Evolutionary conservation across 2,329 filamentous ascomycete genomes (phyloP).

Genomic region (Exophiala bonariae): DNA sequence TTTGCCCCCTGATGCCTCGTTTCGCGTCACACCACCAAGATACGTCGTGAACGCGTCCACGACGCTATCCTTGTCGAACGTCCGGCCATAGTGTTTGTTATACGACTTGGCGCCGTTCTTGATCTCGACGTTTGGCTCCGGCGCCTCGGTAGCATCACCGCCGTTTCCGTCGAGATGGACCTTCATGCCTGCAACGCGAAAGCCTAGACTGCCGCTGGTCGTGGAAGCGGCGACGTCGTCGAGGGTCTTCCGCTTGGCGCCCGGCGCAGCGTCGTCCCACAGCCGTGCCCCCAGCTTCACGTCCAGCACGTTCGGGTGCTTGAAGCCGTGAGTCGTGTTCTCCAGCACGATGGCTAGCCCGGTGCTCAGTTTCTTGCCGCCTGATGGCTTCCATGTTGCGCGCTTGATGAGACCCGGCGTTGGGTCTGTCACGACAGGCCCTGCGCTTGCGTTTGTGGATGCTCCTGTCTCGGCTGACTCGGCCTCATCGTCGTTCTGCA

Average conservation of each 20-base stretch:
- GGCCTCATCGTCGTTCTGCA: conserved; percentile 57
- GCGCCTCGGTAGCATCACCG: conserved; percentile 42
- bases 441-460: conserved; percentile 24
- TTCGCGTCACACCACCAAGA: conserved; percentile 38
- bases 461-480: conserved; percentile 28
- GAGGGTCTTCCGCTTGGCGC: conserved; percentile 34
- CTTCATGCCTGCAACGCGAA: conserved; percentile 67
- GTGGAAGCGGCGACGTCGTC: conserved; percentile 21
- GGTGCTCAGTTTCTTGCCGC: conserved; percentile 68
- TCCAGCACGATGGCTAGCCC: conserved; percentile 80
- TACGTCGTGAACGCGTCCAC: conserved; percentile 60
- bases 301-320: conserved; percentile 84
- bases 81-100: conserved; percentile 66
- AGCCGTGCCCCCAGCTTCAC: conserved; percentile 84
- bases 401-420: conserved; percentile 21
- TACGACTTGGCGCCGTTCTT: conserved; percentile 59
- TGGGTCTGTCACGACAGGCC: conserved; percentile 29
- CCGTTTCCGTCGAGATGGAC: conserved; percentile 54
- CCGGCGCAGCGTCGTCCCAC: conserved; percentile 72
- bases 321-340: conserved; percentile 79
- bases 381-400: conserved; percentile 47
- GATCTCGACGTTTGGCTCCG: conserved; percentile 31
- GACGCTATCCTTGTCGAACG: conserved; percentile 55
- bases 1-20: conserved; percentile 10
- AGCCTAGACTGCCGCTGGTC: conserved; percentile 50